Evolutionary conservation across 805 yeast genomes (phyloP).

Genomic region (Metschnikowia cubensis): DNA sequence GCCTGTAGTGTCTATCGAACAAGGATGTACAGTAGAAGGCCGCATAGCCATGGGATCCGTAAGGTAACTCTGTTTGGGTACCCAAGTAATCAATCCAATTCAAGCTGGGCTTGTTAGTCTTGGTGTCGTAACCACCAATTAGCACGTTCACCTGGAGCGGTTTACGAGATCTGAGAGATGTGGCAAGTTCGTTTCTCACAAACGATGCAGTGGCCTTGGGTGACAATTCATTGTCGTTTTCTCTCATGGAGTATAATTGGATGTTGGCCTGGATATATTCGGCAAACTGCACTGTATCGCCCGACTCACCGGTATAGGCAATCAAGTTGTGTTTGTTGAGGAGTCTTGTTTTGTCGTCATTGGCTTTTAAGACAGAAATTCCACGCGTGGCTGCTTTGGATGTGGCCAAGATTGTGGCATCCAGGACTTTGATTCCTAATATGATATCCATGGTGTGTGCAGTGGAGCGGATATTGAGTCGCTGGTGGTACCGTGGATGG

Average conservation of each 20-base stretch:
- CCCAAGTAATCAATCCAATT: constrained; percentile 94
- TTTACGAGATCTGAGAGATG: constrained; percentile 78
- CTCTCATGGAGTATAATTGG: constrained; percentile 82
- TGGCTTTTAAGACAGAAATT: constrained; percentile 70
- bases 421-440: constrained; percentile 78
- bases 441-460: constrained; percentile 74
- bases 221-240: constrained; percentile 67
- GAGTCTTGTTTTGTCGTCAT: constrained; percentile 75
- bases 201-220: constrained; percentile 86
- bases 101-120: constrained; percentile 56
- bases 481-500: neutral
- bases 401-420: constrained; percentile 85
- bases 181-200: constrained; percentile 83
- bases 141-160: constrained; percentile 94
- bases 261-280: constrained; percentile 92
- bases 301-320: constrained; percentile 94
- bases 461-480: neutral
- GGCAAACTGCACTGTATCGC: constrained; percentile 94
- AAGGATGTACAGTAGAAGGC: constrained; percentile 89
- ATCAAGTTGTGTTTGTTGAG: constrained; percentile 74
- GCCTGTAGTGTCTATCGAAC: constrained; percentile 83
- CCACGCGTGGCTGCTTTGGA: constrained; percentile 93
- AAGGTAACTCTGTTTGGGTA: constrained; percentile 84
- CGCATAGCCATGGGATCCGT: constrained; percentile 98
- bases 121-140: constrained; percentile 75